These are phyloP conservation scores for Spinacia oleracea DNA, from an alignment of 179 eudicot species.

Conservation along the genomic window DNA sequence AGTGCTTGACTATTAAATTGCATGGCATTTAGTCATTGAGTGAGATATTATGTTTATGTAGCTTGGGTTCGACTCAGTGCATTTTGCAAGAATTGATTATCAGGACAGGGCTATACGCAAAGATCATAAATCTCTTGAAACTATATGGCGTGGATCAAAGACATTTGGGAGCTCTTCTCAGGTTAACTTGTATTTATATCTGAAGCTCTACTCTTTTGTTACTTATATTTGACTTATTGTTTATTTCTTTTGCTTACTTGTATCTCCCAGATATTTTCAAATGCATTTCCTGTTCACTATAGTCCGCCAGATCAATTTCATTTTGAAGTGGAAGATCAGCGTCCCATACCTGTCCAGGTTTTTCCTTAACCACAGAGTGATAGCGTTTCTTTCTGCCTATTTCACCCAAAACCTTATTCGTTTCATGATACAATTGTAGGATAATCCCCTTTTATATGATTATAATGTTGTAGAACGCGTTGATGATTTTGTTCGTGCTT, in stretches of 20 bases:
- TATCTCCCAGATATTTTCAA: conserved; percentile 67
- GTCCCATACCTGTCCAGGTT: conserved; percentile 72
- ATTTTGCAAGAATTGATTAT: conserved; percentile 92
- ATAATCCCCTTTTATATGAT: conserved; percentile 64
- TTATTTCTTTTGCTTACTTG: neutral
- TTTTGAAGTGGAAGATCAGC: conserved; percentile 63
- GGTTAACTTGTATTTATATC: conserved; percentile 35
- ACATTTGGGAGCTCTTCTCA: conserved; percentile 88
- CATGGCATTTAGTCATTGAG: neutral
- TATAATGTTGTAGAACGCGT: conserved; percentile 72
- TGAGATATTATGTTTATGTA: conserved; percentile 28
- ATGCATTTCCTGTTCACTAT: conserved; percentile 74
- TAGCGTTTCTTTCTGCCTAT: neutral
- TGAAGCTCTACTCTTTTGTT: neutral
- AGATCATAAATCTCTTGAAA: conserved; percentile 78
- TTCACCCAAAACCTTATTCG: conserved; percentile 8
- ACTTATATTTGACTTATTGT: neutral
- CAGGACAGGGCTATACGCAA: conserved; percentile 74
- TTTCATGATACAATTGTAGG: conserved; percentile 45
- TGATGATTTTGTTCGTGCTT: conserved; percentile 62
- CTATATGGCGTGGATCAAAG: conserved; percentile 86
- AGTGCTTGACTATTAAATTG: neutral
- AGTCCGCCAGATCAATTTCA: conserved; percentile 71
- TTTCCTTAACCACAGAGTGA: conserved; percentile 24
- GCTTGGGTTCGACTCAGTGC: conserved; percentile 92